phyloP scores from a whole-genome alignment of 495 filamentous ascomycete species.

The Trichoderma virens region DNA sequence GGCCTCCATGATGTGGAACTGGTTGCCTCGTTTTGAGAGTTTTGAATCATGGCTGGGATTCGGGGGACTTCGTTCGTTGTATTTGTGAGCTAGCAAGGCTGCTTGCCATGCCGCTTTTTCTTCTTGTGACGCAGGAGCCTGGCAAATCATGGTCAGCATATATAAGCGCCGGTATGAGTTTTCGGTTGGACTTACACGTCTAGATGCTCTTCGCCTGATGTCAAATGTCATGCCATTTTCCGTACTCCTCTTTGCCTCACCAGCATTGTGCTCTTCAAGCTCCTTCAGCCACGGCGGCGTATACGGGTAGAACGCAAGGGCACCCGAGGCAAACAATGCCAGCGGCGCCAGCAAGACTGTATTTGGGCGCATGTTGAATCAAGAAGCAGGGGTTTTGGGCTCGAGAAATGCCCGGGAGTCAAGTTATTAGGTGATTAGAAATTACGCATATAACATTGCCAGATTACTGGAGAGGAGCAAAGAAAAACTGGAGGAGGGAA shows the following conservation, averaged over 20 bases:
- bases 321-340: background rate
- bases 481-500: background rate
- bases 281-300: conserved; percentile 14
- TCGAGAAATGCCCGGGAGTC: background rate
- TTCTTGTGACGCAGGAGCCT: background rate
- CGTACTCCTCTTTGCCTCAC: background rate
- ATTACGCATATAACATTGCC: conserved; percentile 10
- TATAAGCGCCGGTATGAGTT: background rate
- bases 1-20: conserved; percentile 51
- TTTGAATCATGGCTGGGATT: conserved; percentile 11
- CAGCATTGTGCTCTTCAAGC: background rate
- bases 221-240: conserved; percentile 10
- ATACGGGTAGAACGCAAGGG: conserved; percentile 19
- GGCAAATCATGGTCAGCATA: conserved; percentile 16
- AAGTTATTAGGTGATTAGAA: conserved; percentile 10
- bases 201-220: conserved; percentile 15
- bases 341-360: conserved; percentile 1
- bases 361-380: background rate
- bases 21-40: conserved; percentile 33
- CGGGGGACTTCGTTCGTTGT: conserved; percentile 16
- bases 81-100: conserved; percentile 2
- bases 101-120: conserved; percentile 6
- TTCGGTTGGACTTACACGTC: conserved; percentile 9
- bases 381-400: too few relatives aligned
- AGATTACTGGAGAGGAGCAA: background rate